Evolutionary conservation across 2,329 filamentous ascomycete species (phyloP).

Genomic region (Chaetomiaceae sp.): DNA sequence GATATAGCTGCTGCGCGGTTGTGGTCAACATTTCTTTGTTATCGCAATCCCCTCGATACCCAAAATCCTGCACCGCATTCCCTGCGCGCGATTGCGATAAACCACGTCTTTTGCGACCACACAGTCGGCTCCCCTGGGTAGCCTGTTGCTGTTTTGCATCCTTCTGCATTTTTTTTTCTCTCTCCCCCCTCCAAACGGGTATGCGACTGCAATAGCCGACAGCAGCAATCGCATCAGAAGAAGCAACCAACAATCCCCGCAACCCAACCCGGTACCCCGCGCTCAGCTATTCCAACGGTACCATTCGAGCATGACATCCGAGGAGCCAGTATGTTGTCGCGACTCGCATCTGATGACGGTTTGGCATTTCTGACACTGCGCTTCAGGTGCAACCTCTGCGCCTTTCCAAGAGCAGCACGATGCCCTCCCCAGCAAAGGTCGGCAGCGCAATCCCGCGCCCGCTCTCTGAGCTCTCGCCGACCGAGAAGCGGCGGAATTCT

Average conservation of each 20-base stretch:
- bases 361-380: not conserved
- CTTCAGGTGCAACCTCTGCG: constrained; percentile 69
- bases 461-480: constrained; percentile 82
- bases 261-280: not conserved
- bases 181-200: not conserved
- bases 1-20: constrained; percentile 7
- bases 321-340: constrained; percentile 24
- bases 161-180: not conserved
- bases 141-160: not conserved
- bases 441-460: constrained; percentile 62
- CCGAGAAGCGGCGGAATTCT: constrained; percentile 83
- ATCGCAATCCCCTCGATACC: not conserved
- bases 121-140: not conserved
- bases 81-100: not conserved
- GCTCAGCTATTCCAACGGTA: not conserved
- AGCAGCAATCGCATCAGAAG: constrained; percentile 1
- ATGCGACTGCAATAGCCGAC: not conserved
- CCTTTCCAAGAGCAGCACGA: constrained; percentile 65
- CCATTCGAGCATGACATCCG: constrained; percentile 24
- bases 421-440: constrained; percentile 60
- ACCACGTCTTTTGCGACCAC: not conserved
- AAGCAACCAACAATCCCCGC: not conserved
- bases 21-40: constrained; percentile 8
- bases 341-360: not conserved
- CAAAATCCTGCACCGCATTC: not conserved